Conservation (phyloP, 768 basidiomycete genomes). For the Macrolepiota fuliginosa region DNA sequence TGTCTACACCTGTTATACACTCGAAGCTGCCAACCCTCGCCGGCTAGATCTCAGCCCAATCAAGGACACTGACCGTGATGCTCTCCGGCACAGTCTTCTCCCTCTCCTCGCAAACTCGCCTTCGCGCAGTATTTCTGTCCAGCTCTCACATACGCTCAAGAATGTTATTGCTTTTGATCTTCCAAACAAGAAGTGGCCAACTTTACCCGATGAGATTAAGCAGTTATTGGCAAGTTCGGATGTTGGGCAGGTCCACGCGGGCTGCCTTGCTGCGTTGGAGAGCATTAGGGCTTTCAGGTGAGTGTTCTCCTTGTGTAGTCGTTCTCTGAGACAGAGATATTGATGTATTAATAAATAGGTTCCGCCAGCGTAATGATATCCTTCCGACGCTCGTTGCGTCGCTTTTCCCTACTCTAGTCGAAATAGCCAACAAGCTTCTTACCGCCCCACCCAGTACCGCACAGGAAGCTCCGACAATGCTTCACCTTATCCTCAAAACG, state of each 20-base stretch:
- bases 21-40: slow-evolving; percentile 35
- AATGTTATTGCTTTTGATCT: slow-evolving; percentile 75
- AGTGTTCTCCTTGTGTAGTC: slow-evolving; percentile 18
- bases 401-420: slow-evolving; percentile 74
- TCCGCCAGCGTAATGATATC: slow-evolving; percentile 61
- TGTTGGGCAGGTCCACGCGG: slow-evolving; percentile 76
- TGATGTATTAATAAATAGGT: slow-evolving; percentile 38
- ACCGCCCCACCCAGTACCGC: slow-evolving; percentile 56
- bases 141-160: slow-evolving; percentile 73
- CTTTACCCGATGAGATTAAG: slow-evolving; percentile 65
- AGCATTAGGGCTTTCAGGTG: slow-evolving; percentile 75
- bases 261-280: slow-evolving; percentile 76
- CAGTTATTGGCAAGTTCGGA: slow-evolving; percentile 59
- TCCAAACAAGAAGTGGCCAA: slow-evolving; percentile 67
- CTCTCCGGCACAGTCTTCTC: slow-evolving; percentile 67
- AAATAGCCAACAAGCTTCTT: slow-evolving; percentile 70
- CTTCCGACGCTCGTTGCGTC: slow-evolving; percentile 56
- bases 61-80: slow-evolving; percentile 63
- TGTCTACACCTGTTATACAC: slow-evolving; percentile 62
- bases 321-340: not conserved
- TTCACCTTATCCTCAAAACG: slow-evolving; percentile 84
- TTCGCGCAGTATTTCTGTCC: slow-evolving; percentile 66
- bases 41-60: slow-evolving; percentile 66
- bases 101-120: slow-evolving; percentile 68
- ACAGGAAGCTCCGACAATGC: slow-evolving; percentile 77